Evolutionary conservation across 352 stramenopile genomes (phyloP), one percentile per base, ranked within the genome.

Genomic region (Phytopythium cucurbitacearum): DNA sequence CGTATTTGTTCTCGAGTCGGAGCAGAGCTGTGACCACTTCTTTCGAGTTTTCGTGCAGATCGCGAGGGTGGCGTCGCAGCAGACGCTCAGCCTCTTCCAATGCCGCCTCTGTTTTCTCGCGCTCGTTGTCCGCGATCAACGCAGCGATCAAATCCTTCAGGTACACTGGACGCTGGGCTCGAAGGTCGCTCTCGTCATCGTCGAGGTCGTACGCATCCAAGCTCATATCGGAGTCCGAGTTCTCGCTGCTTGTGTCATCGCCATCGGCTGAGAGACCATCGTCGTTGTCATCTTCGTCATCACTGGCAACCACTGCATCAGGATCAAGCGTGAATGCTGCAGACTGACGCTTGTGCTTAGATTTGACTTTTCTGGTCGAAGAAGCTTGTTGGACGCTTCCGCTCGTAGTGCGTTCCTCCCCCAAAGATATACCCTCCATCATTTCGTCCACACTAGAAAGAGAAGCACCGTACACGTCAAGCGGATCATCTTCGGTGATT

Each of bases 1-100:
- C 77, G 53, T 73, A 90, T 65, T 87, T 89, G 60, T 92, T 71
- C 59, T 92, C 81, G 0, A 92, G 62, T 3, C 81, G 75, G 28
- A 92, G 45, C 41, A 92, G 46, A 2, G 78, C 74, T 13, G 65
- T 71, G 3, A 78, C 76, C 11, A 92, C 65, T 3, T 67, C 66
- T 10, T 70, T 59, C 6, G 71, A 75, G 44, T 81, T 82, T 37
- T 83, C 79, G 11, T 85, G 73, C 11, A 92, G 47, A 55, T 92
- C 81, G 11, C 76, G 69, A 15, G 81, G 81, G 35, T 58, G 64
- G 4, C 67, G 68, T 11, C 81, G 73, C 34, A 92, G 51, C 13
- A 92, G 60, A 7, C 34, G 13, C 40, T 90, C 81, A 11, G 77
- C 74, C 40, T 87, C 77, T 7, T 60, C 60, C 7, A 92, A 52